Evolutionary conservation across 352 stramenopile species (phyloP), one percentile per base, ranked within the genome.

Genomic region (Pythium dissimile): DNA sequence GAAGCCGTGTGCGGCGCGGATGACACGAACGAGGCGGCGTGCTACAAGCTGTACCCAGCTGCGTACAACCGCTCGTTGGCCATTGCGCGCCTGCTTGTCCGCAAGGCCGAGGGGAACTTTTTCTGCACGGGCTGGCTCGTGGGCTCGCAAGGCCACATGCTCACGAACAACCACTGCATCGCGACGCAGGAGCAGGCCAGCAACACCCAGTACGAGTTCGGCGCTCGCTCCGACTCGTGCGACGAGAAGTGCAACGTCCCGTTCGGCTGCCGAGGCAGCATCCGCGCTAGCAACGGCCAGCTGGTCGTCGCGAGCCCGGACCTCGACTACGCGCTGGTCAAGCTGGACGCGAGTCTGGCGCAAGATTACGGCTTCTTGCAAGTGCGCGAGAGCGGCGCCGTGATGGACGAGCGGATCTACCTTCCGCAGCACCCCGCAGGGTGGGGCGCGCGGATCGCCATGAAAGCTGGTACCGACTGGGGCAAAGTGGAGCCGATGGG

Each of bases 61-160:
- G 62, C 44, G n/a, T 71, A 58, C 31, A 43, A 73, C 43, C 54
- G 47, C 5, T 70, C 63, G 2, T 59, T 71, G 10, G 62, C 80
- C 1, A 67, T 89, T 4, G 60, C 64, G 30, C 79, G 80, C 4
- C 46, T 91, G 24, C 41, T 85, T 13, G 87, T 84, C 24, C 77
- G 85, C 59, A 86, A 86, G 43, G 24, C 42, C 26, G 54, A 52
- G 16, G 71, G 75, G 1, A 74, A 66, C 5, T 84, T 67, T 39
- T 86, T 84, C 35, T 91, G 81, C 52, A 89, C 75, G 9, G 81
- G 81, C 15, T 91, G 56, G 66, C 59, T 78, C 43, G 41, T 69
- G n/a, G 70, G 70, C 26, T 55, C 42, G 23, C 57, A 70, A 24
- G 67, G 67, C 44, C 70, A 78, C 47, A 23, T 78, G 21, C 44